Percentiles rank a stretch among this genome's conserved stretches.
Evolutionary conservation across 2,329 filamentous ascomycete species (phyloP).

Genomic region (Chaetomiaceae sp.): DNA sequence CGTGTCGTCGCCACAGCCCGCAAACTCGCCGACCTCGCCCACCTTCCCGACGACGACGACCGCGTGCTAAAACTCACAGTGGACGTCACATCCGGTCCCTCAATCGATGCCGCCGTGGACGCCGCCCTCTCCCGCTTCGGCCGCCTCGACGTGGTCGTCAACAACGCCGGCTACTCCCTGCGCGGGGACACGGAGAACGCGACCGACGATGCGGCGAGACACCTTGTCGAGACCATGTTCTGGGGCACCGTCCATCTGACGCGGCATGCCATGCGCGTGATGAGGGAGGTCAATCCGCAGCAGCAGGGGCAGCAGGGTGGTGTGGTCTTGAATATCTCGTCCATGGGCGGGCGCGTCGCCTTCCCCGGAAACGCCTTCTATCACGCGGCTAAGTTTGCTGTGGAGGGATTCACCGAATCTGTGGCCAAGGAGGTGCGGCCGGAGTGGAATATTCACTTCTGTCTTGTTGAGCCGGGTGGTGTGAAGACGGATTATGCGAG

Average conservation of each 20-base stretch:
- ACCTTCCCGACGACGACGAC: background rate
- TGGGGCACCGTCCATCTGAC: constrained; percentile 5
- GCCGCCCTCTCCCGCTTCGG: background rate
- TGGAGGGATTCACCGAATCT: constrained; percentile 44
- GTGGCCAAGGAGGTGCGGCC: constrained; percentile 40
- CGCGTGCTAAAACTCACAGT: background rate
- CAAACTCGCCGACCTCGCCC: background rate
- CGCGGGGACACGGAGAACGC: constrained; percentile 6
- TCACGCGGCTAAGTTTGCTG: constrained; percentile 40
- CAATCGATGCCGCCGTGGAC: background rate
- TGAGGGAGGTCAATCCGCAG: constrained; percentile 6
- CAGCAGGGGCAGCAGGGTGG: constrained; percentile 39
- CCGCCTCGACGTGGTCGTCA: constrained; percentile 3
- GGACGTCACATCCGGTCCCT: background rate
- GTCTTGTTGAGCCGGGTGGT: constrained; percentile 39
- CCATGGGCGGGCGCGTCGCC: constrained; percentile 42
- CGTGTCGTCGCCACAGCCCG: constrained; percentile 1
- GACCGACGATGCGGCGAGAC: background rate
- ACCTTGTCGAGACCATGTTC: constrained; percentile 6
- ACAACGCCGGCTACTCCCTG: constrained; percentile 5
- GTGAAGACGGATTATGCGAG: constrained; percentile 30
- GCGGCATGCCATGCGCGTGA: constrained; percentile 2
- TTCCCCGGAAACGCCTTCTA: constrained; percentile 36
- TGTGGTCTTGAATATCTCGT: constrained; percentile 51
- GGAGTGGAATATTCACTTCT: constrained; percentile 41